These are phyloP conservation scores for Hypoxylon sp. DNA, from an alignment of 2,329 filamentous ascomycete genomes.

Conservation along the genomic window DNA sequence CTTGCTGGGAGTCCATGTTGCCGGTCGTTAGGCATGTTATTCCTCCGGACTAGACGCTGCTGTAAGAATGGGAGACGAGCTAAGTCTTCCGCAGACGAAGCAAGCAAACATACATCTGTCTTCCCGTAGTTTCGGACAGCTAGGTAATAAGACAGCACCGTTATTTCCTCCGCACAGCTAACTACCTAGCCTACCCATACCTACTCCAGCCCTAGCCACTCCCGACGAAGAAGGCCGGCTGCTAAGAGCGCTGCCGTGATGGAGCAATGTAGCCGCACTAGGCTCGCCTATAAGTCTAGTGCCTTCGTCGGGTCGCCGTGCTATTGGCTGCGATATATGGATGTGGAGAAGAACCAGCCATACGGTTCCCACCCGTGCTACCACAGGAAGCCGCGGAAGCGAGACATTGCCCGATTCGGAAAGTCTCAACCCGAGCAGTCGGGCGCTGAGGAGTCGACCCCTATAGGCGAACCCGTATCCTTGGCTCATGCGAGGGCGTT, in stretches of 20 bases:
- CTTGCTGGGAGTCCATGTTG: constrained; percentile 12
- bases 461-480: not conserved
- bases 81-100: not conserved
- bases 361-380: not conserved
- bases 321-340: not conserved
- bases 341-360: not conserved
- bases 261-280: constrained; percentile 5
- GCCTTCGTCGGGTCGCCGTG: not conserved
- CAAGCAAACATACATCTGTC: not conserved
- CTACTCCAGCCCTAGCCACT: too few relatives aligned
- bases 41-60: not conserved
- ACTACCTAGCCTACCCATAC: too few relatives aligned
- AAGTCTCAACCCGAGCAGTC: constrained; percentile 5
- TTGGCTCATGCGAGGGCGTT: not conserved
- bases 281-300: not conserved
- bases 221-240: not conserved
- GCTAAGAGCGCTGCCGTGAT: constrained; percentile 7
- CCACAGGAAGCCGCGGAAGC: not conserved
- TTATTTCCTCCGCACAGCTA: not conserved
- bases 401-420: constrained; percentile 10
- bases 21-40: constrained; percentile 1
- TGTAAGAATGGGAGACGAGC: not conserved
- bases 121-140: too few relatives aligned
- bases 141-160: too few relatives aligned
- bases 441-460: not conserved